A percentile compares a stretch with the other conserved stretches of the same genome.
Evolutionary conservation across 73 alveolate genomes (phyloP).

Genomic region (Stentor roeselii): DNA sequence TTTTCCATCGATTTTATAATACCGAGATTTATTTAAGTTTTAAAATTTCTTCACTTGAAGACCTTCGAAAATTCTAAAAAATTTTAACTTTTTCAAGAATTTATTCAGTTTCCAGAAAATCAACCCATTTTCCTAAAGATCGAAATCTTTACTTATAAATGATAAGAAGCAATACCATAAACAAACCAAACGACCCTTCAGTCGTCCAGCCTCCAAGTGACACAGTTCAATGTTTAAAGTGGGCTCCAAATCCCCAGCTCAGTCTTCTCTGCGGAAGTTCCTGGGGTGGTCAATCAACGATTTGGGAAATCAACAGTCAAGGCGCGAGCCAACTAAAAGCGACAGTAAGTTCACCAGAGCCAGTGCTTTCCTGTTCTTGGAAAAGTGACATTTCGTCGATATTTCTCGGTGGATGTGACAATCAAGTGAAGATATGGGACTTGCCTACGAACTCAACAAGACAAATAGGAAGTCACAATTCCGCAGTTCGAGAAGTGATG

Average conservation of each 20-base stretch:
- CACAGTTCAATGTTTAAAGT: constrained; percentile 27
- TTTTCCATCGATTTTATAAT: no score
- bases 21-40: no score
- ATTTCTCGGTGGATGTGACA: constrained; percentile 17
- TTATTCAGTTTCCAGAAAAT: no score
- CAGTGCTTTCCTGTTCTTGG: constrained; percentile 18
- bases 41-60: no score
- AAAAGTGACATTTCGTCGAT: constrained; percentile 1
- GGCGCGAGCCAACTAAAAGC: background rate
- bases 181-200: constrained; percentile 1
- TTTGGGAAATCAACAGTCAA: constrained; percentile 4
- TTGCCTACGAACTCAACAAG: background rate
- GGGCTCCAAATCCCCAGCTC: constrained; percentile 27
- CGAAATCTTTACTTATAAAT: background rate
- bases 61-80: no score
- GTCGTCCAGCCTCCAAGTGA: constrained; percentile 18
- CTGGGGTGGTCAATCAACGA: background rate
- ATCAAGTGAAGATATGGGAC: constrained; percentile 32
- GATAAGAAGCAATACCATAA: background rate
- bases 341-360: background rate
- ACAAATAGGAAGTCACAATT: constrained; percentile 8
- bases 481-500: constrained; percentile 19
- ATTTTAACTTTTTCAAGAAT: no score
- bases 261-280: background rate
- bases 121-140: no score